Conservation (phyloP, 225 moss, liverwort and hornwort species). For the Climacium dendroides region DNA sequence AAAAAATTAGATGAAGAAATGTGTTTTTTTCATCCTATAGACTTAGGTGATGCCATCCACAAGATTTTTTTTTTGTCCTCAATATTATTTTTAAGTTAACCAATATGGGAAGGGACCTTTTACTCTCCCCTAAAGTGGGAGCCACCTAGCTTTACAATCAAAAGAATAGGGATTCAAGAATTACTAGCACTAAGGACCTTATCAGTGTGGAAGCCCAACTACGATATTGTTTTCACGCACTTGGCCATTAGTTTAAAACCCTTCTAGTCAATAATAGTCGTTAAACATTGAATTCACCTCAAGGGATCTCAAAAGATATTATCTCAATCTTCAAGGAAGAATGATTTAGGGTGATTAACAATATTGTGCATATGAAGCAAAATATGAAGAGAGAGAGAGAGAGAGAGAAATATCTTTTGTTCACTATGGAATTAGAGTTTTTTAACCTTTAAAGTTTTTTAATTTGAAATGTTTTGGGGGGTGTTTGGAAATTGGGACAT, state of each 20-base stretch:
- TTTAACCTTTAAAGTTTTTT: no score
- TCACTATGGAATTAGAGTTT: fast-evolving
- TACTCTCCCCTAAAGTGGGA: fast-evolving
- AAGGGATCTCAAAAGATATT: fast-evolving
- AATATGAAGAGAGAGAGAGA: no score
- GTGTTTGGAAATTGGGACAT: no score
- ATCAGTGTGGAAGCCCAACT: fast-evolving
- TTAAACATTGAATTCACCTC: fast-evolving
- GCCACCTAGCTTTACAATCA: fast-evolving
- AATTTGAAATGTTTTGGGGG: no score
- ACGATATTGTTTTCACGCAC: not conserved
- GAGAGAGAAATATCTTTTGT: not conserved
- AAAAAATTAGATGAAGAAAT: no score
- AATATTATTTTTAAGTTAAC: no score
- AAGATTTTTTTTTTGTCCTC: no score
- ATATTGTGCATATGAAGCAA: not conserved
- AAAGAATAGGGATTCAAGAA: not conserved
- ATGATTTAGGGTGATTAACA: not conserved
- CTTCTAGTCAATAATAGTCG: fast-evolving
- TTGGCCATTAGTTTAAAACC: fast-evolving
- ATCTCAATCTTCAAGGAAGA: not conserved
- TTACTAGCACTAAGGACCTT: not conserved
- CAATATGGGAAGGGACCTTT: fast-evolving
- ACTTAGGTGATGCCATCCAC: not conserved
- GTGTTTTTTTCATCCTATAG: not conserved